Percentiles rank a stretch among this genome's conserved stretches.
Conservation (phyloP, 805 yeast genomes). For the Yarrowia phangngaensis region DNA sequence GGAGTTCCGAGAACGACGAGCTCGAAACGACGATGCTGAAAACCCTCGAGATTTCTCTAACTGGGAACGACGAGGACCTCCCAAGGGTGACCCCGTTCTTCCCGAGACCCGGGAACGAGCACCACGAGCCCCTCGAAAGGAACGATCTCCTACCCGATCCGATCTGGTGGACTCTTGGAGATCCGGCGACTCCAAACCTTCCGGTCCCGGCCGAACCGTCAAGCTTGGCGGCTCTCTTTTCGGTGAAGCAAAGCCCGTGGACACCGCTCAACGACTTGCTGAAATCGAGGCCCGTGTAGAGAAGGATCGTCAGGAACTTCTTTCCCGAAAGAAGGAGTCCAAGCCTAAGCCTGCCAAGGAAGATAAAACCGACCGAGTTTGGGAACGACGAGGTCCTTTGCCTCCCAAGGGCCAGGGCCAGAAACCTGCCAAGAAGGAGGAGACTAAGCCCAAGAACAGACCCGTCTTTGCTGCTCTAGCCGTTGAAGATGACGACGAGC, state of each 20-base stretch:
- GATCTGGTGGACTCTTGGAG: constrained; percentile 37
- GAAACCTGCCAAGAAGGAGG: constrained; percentile 25
- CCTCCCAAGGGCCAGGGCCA: constrained; percentile 20
- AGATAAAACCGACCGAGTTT: constrained; percentile 25
- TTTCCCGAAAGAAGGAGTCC: constrained; percentile 21
- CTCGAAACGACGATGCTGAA: constrained; percentile 29
- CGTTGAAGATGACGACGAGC: constrained; percentile 22
- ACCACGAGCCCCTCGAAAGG: constrained; percentile 33
- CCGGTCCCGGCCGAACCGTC: constrained; percentile 30
- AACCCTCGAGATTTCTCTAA: constrained; percentile 50
- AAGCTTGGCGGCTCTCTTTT: constrained; percentile 48
- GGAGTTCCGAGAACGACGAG: constrained; percentile 27
- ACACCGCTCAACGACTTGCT: constrained; percentile 58
- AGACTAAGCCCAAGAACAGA: constrained; percentile 15
- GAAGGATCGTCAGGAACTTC: constrained; percentile 29
- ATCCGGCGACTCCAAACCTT: constrained; percentile 36
- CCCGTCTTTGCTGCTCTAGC: constrained; percentile 21
- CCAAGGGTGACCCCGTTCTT: constrained; percentile 28
- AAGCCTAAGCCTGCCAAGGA: constrained; percentile 27
- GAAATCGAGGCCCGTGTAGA: constrained; percentile 52
- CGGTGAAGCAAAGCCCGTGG: constrained; percentile 84
- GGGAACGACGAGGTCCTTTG: constrained; percentile 28
- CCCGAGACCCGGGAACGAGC: constrained; percentile 28
- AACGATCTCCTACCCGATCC: constrained; percentile 30
- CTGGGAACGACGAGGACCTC: constrained; percentile 40